Percentiles rank a stretch among this genome's conserved stretches.
Conservation (phyloP, 192 early-diverging fungal species). For the Powellomyces hirtus region DNA sequence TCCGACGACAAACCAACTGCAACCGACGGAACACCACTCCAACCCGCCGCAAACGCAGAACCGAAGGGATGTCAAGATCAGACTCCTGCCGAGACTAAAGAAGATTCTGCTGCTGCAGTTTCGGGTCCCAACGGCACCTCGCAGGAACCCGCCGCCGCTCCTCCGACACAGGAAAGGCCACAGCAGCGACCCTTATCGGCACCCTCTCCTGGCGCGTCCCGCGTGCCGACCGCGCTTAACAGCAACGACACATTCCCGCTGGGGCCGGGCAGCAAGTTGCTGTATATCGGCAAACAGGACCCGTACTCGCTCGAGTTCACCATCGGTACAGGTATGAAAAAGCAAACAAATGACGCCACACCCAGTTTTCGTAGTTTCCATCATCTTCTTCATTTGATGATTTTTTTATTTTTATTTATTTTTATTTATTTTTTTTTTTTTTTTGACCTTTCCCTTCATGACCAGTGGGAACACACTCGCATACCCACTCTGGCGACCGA, state of each 20-base stretch:
- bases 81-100: no score
- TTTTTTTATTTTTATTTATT: not conserved
- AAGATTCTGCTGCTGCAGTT: not conserved
- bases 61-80: no score
- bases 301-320: not conserved
- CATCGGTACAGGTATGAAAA: not conserved
- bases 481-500: constrained; percentile 44
- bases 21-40: not conserved
- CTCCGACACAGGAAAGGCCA: not conserved
- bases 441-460: not conserved
- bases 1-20: not conserved
- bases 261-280: not conserved
- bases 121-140: not conserved
- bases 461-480: constrained; percentile 35
- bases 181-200: no score
- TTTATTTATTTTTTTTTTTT: not conserved
- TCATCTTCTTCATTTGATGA: no score
- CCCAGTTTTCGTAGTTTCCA: no score
- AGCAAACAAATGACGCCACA: no score
- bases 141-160: not conserved
- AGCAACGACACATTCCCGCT: not conserved
- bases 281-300: not conserved
- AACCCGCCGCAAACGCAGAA: not conserved
- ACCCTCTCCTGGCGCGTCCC: no score
- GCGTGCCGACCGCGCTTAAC: not conserved